A percentile compares a stretch with the other conserved stretches of the same genome.
Conservation (phyloP, 2,329 filamentous ascomycete genomes). For the Hirsutella rhossiliensis region DNA sequence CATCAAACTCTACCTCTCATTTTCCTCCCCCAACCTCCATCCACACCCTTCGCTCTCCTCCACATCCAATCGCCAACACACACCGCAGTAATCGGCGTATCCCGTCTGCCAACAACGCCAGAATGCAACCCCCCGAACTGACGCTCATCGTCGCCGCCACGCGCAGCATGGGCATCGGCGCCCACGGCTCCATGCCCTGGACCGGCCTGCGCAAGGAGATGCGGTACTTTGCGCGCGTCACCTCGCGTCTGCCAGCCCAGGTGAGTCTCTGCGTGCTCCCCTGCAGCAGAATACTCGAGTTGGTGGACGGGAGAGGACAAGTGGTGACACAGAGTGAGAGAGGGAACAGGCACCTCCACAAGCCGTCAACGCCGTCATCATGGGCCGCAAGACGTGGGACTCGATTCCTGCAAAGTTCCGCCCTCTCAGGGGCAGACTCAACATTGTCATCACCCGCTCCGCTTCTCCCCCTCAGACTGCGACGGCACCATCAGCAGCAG, state of each 20-base stretch:
- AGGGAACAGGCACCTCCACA: slow-evolving; percentile 16
- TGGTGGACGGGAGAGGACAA: too few species aligned
- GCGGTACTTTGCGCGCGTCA: slow-evolving; percentile 88
- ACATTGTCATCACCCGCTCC: slow-evolving; percentile 64
- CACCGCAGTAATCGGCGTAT: too few species aligned
- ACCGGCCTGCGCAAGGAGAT: slow-evolving; percentile 81
- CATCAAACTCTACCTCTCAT: too few species aligned
- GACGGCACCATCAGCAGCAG: slow-evolving; percentile 16
- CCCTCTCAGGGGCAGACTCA: slow-evolving; percentile 68
- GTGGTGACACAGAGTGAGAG: too few species aligned
- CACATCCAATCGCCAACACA: too few species aligned
- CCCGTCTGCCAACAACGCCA: too few species aligned
- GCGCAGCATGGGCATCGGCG: slow-evolving; percentile 80
- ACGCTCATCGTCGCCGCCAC: slow-evolving; percentile 94
- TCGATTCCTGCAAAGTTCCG: slow-evolving; percentile 70
- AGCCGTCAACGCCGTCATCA: slow-evolving; percentile 66
- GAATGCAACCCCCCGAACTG: slow-evolving; percentile 41
- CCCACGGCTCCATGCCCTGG: slow-evolving; percentile 73
- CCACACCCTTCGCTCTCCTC: too few species aligned
- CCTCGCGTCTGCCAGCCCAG: slow-evolving; percentile 47
- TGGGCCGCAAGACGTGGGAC: slow-evolving; percentile 97
- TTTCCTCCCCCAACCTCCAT: too few species aligned
- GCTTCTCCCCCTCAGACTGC: slow-evolving; percentile 11
- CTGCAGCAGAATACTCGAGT: too few species aligned
- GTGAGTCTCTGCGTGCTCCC: slow-evolving; percentile 16